Percentiles rank a stretch among this genome's conserved stretches.
phyloP scores from a whole-genome alignment of 1,284 basidiomycete genomes.

The Cutaneotrichosporon sp. region DNA sequence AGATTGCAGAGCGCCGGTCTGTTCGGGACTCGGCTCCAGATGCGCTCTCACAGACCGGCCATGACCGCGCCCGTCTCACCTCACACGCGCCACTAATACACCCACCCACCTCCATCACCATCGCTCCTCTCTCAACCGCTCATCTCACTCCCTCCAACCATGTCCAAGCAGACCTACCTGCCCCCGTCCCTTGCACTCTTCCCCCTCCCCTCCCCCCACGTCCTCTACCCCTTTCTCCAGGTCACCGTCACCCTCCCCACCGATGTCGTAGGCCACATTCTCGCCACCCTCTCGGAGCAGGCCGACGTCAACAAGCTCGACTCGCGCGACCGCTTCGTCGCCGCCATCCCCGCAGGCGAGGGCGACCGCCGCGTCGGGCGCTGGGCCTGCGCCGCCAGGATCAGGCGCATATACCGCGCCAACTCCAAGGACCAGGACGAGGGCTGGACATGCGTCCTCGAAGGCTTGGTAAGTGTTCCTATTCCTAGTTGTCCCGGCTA shows the following conservation, averaged over 20 bases:
- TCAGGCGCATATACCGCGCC: conserved; percentile 38
- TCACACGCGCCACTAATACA: not conserved
- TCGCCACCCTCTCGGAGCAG: conserved; percentile 40
- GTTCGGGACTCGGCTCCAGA: not conserved
- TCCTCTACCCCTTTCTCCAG: conserved; percentile 44
- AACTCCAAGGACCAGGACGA: conserved; percentile 26
- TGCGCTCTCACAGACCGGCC: not conserved
- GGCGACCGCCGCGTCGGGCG: conserved; percentile 45
- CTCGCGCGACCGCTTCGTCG: conserved; percentile 30
- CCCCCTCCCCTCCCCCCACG: conserved; percentile 40
- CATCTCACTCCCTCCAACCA: no score
- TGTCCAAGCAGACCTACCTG: conserved; percentile 33
- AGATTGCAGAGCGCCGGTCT: no score
- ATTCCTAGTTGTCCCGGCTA: not conserved
- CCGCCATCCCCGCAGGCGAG: conserved; percentile 45
- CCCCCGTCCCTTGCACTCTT: conserved; percentile 45
- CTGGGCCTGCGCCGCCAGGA: conserved; percentile 49
- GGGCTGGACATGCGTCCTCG: conserved; percentile 33
- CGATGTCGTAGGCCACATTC: conserved; percentile 34
- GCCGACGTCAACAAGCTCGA: conserved; percentile 26
- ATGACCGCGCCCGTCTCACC: not conserved
- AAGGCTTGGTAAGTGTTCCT: conserved; percentile 46
- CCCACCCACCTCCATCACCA: not conserved
- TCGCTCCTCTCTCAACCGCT: not conserved
- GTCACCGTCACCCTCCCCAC: conserved; percentile 34